These are phyloP conservation scores for Tubosaeta sp. DNA, from an alignment of 768 basidiomycete species.

Conservation along the genomic window DNA sequence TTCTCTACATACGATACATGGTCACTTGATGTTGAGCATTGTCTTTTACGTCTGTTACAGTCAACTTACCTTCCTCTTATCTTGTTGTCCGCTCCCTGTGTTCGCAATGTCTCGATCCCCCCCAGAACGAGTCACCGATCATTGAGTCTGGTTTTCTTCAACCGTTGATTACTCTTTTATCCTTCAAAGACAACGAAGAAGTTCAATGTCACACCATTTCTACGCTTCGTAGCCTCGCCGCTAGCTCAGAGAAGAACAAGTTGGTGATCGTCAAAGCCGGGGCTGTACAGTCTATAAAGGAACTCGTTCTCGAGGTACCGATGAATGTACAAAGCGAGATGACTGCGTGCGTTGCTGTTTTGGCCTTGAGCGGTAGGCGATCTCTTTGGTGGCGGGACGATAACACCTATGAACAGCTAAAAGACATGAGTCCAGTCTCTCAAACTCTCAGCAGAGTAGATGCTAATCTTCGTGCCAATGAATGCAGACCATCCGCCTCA, in stretches of 20 bases:
- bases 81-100: conserved; percentile 96
- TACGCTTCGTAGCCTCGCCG: conserved; percentile 92
- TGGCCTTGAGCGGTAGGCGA: conserved; percentile 85
- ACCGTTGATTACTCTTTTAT: conserved; percentile 91
- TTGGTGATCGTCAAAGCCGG: conserved; percentile 96
- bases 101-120: conserved; percentile 98
- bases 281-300: conserved; percentile 94
- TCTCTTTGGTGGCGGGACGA: not conserved
- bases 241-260: conserved; percentile 98
- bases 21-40: conserved; percentile 3
- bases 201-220: conserved; percentile 99
- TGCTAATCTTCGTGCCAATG: too few relatives aligned
- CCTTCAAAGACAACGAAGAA: conserved; percentile 99
- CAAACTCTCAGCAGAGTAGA: too few relatives aligned
- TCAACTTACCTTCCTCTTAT: conserved; percentile 97
- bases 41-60: conserved; percentile 85
- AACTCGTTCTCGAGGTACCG: conserved; percentile 90
- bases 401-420: not conserved
- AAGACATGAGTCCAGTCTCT: too few relatives aligned
- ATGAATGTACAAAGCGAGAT: conserved; percentile 98
- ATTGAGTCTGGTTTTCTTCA: conserved; percentile 97
- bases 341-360: conserved; percentile 97
- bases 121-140: conserved; percentile 97
- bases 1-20: conserved; percentile 32
- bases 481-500: too few relatives aligned